Base-by-base conservation (phyloP, 768 basidiomycete species). In the Lentinula aciculospora region DNA sequence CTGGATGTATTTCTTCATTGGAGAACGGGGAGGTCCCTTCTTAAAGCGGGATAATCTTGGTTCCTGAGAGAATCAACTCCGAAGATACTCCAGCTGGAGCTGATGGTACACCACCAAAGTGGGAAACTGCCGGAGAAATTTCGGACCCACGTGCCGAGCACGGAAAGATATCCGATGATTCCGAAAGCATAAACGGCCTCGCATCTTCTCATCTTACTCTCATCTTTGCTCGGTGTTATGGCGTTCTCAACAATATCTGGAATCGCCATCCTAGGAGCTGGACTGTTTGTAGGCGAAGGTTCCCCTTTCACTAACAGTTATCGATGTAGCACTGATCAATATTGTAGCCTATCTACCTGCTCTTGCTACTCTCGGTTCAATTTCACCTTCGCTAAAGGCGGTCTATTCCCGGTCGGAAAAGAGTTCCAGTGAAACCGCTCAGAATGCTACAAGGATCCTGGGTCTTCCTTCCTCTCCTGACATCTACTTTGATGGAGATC, bases 271-370 rank as follows among this genome's bases (percentile, higher is more conserved):
- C 81, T 94, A 45, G 91, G 91, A 60, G 84, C 88, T 49, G 91
- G 92, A 21, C 78, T 92, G 58, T 91, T 91, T 62, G 87, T 86
- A 54, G 84, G 76, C 63, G 83, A 86, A 76, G 88, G 88, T 86
- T 57, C 19, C 37, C 48, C 27, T 34, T 28, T 13, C 8, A 34
- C 4, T 34, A 9, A 34, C 31, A 56, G 59, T 60, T 49, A 23
- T 61, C 61, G 57, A 53, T 65, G 61, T 61, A 68, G 59, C 64
- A 65, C 62, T 39, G 15, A 37, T 31, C 56, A 37, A 53, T 37
- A 48, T 51, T 17, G 62, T 71, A 84, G 89, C 90, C 27, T 88
- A 95, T 69, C 75, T 94, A n/a, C 92, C 92, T 36, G 84, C 87
- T 17, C 76, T 94, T 51, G 78, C 77, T 23, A 68, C 71, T 1